Percentiles rank a stretch among this genome's conserved stretches.
Conservation (phyloP, 768 basidiomycete species). For the Panaeolus cyanescens region DNA sequence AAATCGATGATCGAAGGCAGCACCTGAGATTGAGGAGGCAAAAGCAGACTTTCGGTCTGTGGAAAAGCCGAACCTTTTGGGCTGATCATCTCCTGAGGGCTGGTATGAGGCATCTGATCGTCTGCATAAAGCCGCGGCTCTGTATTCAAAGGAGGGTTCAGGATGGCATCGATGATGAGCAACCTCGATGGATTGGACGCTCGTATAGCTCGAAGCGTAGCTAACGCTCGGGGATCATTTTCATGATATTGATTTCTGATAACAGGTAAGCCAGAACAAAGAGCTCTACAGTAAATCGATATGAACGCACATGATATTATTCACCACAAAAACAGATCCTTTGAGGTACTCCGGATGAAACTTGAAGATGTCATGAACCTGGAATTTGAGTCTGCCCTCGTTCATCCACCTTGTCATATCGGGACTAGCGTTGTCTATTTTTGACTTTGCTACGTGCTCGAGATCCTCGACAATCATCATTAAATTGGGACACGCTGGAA, state of each 20-base stretch:
- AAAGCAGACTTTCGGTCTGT: not conserved
- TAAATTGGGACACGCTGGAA: not conserved
- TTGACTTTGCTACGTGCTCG: not conserved
- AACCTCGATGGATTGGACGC: not conserved
- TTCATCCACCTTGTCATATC: not conserved
- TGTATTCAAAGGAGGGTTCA: not conserved
- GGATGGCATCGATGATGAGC: not conserved
- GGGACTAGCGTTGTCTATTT: constrained; percentile 1
- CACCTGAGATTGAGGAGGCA: not conserved
- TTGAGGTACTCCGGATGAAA: constrained; percentile 1
- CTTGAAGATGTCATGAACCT: not conserved
- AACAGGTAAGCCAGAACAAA: too few relatives aligned
- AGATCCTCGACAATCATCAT: constrained; percentile 2
- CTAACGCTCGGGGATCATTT: not conserved
- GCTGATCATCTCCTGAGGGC: not conserved
- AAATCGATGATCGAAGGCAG: not conserved
- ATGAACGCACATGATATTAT: not conserved
- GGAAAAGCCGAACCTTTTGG: not conserved
- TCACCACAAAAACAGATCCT: not conserved
- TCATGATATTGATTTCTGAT: not conserved
- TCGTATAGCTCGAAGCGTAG: not conserved
- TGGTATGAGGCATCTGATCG: not conserved
- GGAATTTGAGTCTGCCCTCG: not conserved
- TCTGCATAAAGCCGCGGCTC: not conserved
- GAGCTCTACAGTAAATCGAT: too few relatives aligned